Percentiles rank a stretch among this genome's conserved stretches.
Conservation (phyloP, 345 rosid species). For the Pelargonium nanum region DNA sequence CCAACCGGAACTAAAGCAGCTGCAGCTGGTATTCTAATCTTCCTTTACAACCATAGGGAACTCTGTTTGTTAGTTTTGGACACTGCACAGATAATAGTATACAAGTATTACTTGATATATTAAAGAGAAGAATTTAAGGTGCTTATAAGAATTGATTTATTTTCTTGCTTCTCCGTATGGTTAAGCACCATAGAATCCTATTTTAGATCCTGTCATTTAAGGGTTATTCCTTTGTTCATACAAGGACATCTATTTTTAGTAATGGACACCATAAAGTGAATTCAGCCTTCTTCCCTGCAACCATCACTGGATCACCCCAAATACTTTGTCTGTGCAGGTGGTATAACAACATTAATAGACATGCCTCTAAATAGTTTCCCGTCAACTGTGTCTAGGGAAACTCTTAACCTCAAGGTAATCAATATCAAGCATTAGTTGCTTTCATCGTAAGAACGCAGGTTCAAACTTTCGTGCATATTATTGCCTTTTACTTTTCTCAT, state of each 20-base stretch:
- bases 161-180: neutral
- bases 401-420: conserved; percentile 69
- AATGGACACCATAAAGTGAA: no score
- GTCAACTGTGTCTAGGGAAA: conserved; percentile 69
- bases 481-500: conserved; percentile 4
- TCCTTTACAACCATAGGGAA: neutral
- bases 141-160: neutral
- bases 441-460: neutral
- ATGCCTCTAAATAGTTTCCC: conserved; percentile 88
- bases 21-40: conserved; percentile 61
- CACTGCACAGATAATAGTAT: neutral
- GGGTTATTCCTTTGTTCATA: neutral
- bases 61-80: neutral
- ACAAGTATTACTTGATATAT: neutral
- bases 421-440: neutral
- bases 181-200: no score
- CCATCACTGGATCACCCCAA: conserved; percentile 1
- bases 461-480: conserved; percentile 4
- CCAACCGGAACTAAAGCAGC: conserved; percentile 95
- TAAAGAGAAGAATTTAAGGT: neutral
- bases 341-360: conserved; percentile 76
- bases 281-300: no score
- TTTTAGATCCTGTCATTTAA: neutral
- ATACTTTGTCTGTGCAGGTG: conserved; percentile 37
- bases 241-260: no score